phyloP scores from a whole-genome alignment of 345 rosid genomes.

The Aquilaria yunnanensis region DNA sequence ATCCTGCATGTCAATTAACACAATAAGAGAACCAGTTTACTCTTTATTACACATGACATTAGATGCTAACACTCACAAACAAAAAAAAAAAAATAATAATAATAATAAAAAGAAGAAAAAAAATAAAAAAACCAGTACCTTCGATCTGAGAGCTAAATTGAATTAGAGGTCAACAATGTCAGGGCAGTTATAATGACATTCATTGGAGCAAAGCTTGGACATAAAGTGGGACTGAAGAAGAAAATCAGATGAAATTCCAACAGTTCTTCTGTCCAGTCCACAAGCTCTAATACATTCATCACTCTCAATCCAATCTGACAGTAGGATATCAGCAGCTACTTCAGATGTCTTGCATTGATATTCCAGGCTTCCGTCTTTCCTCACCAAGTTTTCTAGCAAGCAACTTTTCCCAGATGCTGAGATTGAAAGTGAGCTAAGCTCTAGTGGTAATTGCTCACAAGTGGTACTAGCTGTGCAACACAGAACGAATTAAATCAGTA shows the following conservation, averaged over 20 bases:
- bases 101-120: constrained; percentile 1
- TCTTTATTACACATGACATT: too few relatives aligned
- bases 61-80: too few relatives aligned
- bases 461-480: constrained; percentile 38
- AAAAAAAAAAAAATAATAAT: constrained; percentile 14
- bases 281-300: constrained; percentile 74
- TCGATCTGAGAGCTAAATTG: constrained; percentile 87
- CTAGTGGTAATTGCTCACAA: constrained; percentile 71
- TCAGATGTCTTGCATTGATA: constrained; percentile 78
- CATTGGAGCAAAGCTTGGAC: constrained; percentile 70
- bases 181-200: constrained; percentile 72
- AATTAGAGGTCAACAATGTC: constrained; percentile 92
- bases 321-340: constrained; percentile 55
- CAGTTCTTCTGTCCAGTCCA: constrained; percentile 67
- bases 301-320: constrained; percentile 67
- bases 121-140: constrained; percentile 34
- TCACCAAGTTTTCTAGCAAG: constrained; percentile 47
- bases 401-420: constrained; percentile 82
- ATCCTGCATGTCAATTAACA: constrained; percentile 43
- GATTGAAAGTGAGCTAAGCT: constrained; percentile 64
- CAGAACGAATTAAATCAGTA: too few relatives aligned
- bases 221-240: constrained; percentile 76
- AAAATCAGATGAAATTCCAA: too few relatives aligned
- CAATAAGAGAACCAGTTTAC: too few relatives aligned
- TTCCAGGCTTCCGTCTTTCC: constrained; percentile 34